Evolutionary conservation across 305 asterid species (phyloP), one percentile per base, ranked within the genome.

Genomic region (Fraxinus dipetala): DNA sequence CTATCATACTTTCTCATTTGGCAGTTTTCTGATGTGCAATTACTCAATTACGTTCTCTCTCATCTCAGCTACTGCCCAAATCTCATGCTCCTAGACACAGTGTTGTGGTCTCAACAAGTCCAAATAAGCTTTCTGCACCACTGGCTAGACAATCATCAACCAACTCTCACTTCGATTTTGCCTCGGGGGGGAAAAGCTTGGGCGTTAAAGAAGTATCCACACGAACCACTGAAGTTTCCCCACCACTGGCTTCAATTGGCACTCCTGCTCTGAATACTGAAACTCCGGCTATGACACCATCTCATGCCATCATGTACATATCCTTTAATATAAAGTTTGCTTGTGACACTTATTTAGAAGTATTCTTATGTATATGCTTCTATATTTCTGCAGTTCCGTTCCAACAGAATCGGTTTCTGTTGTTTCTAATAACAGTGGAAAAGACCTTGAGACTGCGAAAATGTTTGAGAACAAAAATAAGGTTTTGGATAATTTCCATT

Each of bases 241-340:
- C 89, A 86, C 88, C 93, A 24, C 84, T 87, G 82, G 89, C 89
- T 70, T 96, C 96, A 20, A 89, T 88, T 85, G 97, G 95, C 85
- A 90, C 89, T 79, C 92, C 93, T 87, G 86, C 92, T 61, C 81
- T 85, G 78, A 91, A 84, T 90, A 77, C 86, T 79, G 97, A 89
- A 83, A 51, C 85, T 61, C 95, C 86, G 83, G 45, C 86, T 38
- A 89, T 81, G 45, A 84, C 56, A 16, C 79, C 79, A 75, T 84
- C 89, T 78, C 84, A 79, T 61, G 67, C 87, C 63, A 84, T 82
- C 85, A 93, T 87, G 99, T 96, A 91, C 76, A 79, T 75, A 36
- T 70, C 78, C 78, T 86, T 72, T 32, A 34, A 67, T 61, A 18
- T 61, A 78, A 84, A 59, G 48, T 26, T 84, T 22, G 31, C 79